A percentile compares a stretch with the other conserved stretches of the same genome.
Evolutionary conservation across 768 basidiomycete genomes (phyloP).

Genomic region (Boletus speciosus): DNA sequence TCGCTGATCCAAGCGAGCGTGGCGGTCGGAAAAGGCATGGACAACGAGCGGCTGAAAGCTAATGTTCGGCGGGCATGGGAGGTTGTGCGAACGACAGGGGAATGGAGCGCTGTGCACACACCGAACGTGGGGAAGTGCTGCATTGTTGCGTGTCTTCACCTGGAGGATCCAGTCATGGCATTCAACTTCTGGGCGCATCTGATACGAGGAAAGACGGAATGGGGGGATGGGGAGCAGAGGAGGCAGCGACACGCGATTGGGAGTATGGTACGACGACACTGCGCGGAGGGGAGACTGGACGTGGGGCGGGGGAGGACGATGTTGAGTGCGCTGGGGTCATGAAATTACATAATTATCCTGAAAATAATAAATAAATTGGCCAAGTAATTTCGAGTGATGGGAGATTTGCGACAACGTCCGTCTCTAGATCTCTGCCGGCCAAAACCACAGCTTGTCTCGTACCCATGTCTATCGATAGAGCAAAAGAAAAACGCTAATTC

Average conservation of each 20-base stretch:
- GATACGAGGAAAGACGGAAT: constrained; percentile 42
- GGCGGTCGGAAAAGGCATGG: constrained; percentile 20
- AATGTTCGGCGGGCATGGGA: constrained; percentile 42
- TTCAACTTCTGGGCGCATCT: constrained; percentile 58
- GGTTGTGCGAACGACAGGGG: constrained; percentile 38
- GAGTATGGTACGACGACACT: constrained; percentile 30
- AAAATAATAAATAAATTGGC: background rate
- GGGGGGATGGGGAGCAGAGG: constrained; percentile 46
- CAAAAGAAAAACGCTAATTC: constrained; percentile 63
- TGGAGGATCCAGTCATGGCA: constrained; percentile 49
- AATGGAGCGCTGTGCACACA: constrained; percentile 37
- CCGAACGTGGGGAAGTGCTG: constrained; percentile 51
- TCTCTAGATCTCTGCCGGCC: too few relatives aligned
- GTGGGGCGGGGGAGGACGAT: constrained; percentile 15
- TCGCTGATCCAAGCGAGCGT: constrained; percentile 45
- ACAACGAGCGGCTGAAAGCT: constrained; percentile 25
- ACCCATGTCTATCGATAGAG: constrained; percentile 61
- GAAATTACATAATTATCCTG: constrained; percentile 7
- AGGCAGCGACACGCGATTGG: constrained; percentile 42
- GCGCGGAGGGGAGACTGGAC: constrained; percentile 26
- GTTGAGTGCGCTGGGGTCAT: constrained; percentile 15
- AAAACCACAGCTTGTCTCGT: constrained; percentile 4
- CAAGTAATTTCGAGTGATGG: too few relatives aligned
- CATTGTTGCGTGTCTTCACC: constrained; percentile 46
- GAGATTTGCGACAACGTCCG: too few relatives aligned